Conservation (phyloP, 2,329 filamentous ascomycete genomes). For the Ophiosphaerella narmari region DNA sequence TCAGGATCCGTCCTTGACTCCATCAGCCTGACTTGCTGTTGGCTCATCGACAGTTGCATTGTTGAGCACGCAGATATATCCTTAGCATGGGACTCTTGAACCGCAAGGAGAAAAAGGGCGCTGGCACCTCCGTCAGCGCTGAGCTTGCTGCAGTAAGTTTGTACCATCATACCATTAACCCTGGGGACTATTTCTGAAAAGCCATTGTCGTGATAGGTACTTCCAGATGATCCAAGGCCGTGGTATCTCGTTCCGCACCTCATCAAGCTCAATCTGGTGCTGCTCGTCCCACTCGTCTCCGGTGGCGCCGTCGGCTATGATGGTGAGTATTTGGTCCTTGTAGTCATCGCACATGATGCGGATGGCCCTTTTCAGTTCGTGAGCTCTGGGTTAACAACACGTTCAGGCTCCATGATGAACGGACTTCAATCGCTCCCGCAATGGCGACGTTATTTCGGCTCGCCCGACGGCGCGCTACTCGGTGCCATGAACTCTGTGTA, state of each 20-base stretch:
- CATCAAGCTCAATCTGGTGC: background rate
- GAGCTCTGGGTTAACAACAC: conserved; percentile 17
- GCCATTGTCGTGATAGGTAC: background rate
- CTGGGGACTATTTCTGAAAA: no score
- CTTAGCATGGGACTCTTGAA: background rate
- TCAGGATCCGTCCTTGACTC: no score
- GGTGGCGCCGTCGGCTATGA: background rate
- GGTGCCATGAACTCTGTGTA: conserved; percentile 11
- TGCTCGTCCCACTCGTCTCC: background rate
- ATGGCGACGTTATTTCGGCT: conserved; percentile 19
- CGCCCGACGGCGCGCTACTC: conserved; percentile 14
- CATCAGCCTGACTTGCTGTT: no score
- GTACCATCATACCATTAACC: no score
- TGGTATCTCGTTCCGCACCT: background rate
- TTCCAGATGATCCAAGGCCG: background rate
- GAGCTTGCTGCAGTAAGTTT: background rate
- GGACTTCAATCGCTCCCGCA: conserved; percentile 28
- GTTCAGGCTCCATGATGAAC: conserved; percentile 33
- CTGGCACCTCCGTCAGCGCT: background rate
- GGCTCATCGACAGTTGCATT: no score
- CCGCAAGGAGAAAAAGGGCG: background rate
- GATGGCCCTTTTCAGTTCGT: no score
- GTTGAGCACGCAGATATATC: no score
- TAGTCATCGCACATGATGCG: no score
- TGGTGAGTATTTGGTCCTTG: background rate